A percentile compares a stretch with the other conserved stretches of the same genome.
These are phyloP conservation scores for Cylindricascospora bacillispora DNA, from an alignment of 1,139 yeast genomes.

Conservation along the genomic window DNA sequence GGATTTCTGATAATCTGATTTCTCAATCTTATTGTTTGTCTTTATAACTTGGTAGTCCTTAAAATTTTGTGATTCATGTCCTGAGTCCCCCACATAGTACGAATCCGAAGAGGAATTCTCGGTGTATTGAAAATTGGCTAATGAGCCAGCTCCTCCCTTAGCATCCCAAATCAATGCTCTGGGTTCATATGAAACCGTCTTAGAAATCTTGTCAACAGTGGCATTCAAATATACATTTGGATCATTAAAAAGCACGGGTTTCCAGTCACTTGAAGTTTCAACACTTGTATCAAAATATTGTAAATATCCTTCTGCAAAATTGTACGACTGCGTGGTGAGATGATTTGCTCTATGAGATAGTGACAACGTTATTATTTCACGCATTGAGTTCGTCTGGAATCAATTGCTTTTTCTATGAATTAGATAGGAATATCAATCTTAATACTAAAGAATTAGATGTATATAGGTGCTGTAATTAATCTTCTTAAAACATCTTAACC, in stretches of 20 bases:
- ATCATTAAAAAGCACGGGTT: conserved; percentile 32
- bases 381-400: no score
- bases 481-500: background rate
- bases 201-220: conserved; percentile 27
- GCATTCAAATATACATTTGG: conserved; percentile 35
- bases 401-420: no score
- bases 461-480: no score
- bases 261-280: conserved; percentile 59
- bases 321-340: conserved; percentile 64
- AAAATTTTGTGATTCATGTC: conserved; percentile 7
- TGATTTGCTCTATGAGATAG: conserved; percentile 66
- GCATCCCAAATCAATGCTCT: conserved; percentile 71
- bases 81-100: conserved; percentile 11
- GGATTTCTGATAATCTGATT: conserved; percentile 48
- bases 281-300: background rate
- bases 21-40: conserved; percentile 26
- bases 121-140: conserved; percentile 41
- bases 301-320: conserved; percentile 43
- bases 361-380: conserved; percentile 59
- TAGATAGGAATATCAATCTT: no score
- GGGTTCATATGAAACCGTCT: conserved; percentile 59
- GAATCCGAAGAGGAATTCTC: conserved; percentile 11
- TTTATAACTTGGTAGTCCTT: conserved; percentile 11
- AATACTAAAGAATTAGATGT: no score
- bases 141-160: conserved; percentile 49